Evolutionary conservation across 306 rosid genomes (phyloP).

Genomic region (Sophora flavescens): DNA sequence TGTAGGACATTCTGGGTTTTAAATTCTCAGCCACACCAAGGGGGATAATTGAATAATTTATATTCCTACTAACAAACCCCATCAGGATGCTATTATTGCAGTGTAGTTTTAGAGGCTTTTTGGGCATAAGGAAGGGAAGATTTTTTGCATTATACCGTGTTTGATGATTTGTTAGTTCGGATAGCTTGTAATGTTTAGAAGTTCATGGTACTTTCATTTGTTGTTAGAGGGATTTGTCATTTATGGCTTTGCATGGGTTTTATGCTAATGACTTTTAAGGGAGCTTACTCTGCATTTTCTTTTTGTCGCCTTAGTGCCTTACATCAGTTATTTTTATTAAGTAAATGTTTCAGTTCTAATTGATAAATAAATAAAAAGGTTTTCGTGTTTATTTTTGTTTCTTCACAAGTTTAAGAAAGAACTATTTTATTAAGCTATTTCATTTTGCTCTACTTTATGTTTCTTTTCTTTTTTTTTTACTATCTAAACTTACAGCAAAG

Average conservation of each 20-base stretch:
- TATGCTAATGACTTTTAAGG: constrained; percentile 4
- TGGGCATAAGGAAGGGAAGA: neutral
- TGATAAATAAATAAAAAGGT: neutral
- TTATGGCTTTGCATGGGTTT: neutral
- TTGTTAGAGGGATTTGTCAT: neutral
- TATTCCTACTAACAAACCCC: neutral
- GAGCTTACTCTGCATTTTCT: neutral
- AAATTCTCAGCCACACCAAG: neutral
- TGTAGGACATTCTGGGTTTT: neutral
- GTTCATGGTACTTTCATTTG: neutral
- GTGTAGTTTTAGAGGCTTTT: neutral
- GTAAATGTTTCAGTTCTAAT: constrained; percentile 1
- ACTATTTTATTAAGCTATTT: neutral
- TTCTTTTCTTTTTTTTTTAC: neutral
- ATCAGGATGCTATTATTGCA: constrained; percentile 11
- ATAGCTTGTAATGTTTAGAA: neutral
- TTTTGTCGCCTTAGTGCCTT: neutral
- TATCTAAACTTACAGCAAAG: neutral
- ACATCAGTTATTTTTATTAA: neutral
- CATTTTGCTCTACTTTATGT: neutral
- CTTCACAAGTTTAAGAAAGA: neutral
- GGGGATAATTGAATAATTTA: constrained; percentile 10
- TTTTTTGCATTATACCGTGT: neutral
- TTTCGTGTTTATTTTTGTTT: neutral
- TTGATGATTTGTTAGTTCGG: constrained; percentile 23